Evolutionary conservation across 176 grass and related monocot species (phyloP).

Genomic region (Cenchrus fungigraminus): DNA sequence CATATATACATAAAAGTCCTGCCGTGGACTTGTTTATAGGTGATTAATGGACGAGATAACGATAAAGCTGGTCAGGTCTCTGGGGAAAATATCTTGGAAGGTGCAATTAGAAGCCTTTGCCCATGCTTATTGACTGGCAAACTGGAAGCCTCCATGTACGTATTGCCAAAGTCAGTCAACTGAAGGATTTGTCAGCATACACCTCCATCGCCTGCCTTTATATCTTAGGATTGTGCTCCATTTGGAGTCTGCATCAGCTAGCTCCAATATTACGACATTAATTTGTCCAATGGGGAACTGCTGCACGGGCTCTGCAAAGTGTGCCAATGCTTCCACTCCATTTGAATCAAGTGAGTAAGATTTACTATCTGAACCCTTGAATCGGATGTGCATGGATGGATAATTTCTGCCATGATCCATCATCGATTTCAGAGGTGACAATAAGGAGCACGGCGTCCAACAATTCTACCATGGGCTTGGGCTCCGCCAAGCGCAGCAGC

Average conservation of each 20-base stretch:
- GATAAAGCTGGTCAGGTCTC: too few species aligned
- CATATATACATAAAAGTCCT: neutral
- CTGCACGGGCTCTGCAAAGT: conserved; percentile 61
- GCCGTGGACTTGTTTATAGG: neutral
- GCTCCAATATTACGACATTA: neutral
- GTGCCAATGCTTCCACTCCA: conserved; percentile 57
- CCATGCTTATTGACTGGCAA: too few species aligned
- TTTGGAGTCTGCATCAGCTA: conserved; percentile 1
- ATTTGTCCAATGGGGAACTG: conserved; percentile 64
- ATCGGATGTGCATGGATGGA: neutral
- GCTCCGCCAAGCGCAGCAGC: conserved; percentile 33
- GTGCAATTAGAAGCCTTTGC: too few species aligned
- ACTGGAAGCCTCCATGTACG: neutral
- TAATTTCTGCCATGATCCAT: too few species aligned
- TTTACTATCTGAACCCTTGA: neutral
- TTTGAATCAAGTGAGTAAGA: conserved; percentile 52
- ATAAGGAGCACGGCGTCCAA: conserved; percentile 36
- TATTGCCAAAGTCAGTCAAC: conserved; percentile 23
- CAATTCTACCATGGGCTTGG: conserved; percentile 24
- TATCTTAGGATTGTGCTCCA: neutral
- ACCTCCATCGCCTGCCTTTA: conserved; percentile 6
- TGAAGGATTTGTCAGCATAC: conserved; percentile 1
- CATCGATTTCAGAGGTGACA: conserved; percentile 45
- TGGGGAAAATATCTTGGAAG: too few species aligned
- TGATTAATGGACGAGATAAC: too few species aligned